Conservation (phyloP, 495 filamentous ascomycete genomes). For the Neurospora sp. region DNA sequence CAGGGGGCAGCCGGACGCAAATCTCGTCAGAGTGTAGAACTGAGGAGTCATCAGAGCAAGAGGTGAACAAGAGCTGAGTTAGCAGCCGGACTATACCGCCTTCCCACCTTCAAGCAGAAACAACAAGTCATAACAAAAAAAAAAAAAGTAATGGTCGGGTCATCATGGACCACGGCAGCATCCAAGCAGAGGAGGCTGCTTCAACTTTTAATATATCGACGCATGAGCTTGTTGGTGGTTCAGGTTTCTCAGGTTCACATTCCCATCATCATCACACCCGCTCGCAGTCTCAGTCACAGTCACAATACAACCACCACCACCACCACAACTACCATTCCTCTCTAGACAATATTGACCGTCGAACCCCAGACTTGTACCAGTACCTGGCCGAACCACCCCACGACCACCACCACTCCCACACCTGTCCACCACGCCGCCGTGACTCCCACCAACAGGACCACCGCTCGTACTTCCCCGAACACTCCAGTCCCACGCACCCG, state of each 20-base stretch:
- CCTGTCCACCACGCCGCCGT: slow-evolving; percentile 1
- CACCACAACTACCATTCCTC: slow-evolving; percentile 3
- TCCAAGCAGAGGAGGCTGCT: slow-evolving; percentile 19
- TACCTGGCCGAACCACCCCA: slow-evolving; percentile 1
- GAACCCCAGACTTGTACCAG: neutral
- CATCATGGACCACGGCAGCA: slow-evolving; percentile 29
- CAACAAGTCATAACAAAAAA: neutral
- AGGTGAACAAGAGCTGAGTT: neutral
- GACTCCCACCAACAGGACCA: slow-evolving; percentile 6
- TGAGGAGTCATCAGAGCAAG: neutral
- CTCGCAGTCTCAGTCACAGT: slow-evolving; percentile 6
- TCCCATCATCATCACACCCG: slow-evolving; percentile 11
- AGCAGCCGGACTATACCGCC: neutral
- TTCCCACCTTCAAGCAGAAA: neutral
- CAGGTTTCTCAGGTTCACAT: slow-evolving; percentile 1
- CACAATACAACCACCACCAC: slow-evolving; percentile 2
- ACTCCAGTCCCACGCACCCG: slow-evolving; percentile 2
- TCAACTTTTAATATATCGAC: slow-evolving; percentile 8
- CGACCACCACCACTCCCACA: slow-evolving; percentile 5
- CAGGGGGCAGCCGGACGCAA: neutral
- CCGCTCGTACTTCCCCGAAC: slow-evolving; percentile 9
- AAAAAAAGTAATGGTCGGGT: slow-evolving; percentile 17
- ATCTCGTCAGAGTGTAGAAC: neutral
- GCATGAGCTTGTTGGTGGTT: slow-evolving; percentile 2
- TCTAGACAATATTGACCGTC: neutral